phyloP scores from a whole-genome alignment of 345 rosid species.

The Murraya paniculata region DNA sequence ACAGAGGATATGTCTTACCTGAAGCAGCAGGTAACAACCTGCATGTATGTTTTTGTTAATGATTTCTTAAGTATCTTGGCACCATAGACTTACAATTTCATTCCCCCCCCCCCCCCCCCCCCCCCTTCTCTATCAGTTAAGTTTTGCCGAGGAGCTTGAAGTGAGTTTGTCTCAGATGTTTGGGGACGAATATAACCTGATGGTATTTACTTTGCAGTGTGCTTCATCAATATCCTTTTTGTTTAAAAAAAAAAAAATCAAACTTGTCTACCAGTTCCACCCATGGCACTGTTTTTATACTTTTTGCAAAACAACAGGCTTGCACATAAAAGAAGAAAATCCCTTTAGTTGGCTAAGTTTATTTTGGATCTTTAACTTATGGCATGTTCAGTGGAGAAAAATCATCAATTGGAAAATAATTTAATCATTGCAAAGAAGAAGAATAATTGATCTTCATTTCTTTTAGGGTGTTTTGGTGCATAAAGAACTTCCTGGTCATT shows the following conservation, averaged over 20 bases:
- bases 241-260: constrained; percentile 7
- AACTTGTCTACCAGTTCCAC: neutral
- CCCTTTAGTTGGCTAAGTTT: neutral
- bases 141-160: constrained; percentile 65
- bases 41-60: constrained; percentile 12
- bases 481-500: constrained; percentile 36
- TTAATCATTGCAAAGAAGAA: neutral
- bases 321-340: neutral
- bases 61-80: constrained; percentile 5
- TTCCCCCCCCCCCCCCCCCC: too few relatives aligned
- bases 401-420: neutral
- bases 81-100: constrained; percentile 17
- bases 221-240: constrained; percentile 4
- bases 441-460: constrained; percentile 16
- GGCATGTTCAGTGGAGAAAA: neutral
- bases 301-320: neutral
- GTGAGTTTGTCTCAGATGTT: constrained; percentile 62
- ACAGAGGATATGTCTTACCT: constrained; percentile 63
- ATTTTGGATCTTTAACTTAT: neutral
- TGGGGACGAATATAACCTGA: constrained; percentile 38
- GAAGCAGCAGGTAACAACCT: constrained; percentile 69
- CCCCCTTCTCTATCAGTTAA: constrained; percentile 65
- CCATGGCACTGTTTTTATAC: too few relatives aligned
- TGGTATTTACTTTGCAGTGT: constrained; percentile 41
- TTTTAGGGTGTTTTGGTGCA: constrained; percentile 48